These are phyloP conservation scores for Xanthoconium purpureum DNA, from an alignment of 768 basidiomycete genomes.

Conservation along the genomic window DNA sequence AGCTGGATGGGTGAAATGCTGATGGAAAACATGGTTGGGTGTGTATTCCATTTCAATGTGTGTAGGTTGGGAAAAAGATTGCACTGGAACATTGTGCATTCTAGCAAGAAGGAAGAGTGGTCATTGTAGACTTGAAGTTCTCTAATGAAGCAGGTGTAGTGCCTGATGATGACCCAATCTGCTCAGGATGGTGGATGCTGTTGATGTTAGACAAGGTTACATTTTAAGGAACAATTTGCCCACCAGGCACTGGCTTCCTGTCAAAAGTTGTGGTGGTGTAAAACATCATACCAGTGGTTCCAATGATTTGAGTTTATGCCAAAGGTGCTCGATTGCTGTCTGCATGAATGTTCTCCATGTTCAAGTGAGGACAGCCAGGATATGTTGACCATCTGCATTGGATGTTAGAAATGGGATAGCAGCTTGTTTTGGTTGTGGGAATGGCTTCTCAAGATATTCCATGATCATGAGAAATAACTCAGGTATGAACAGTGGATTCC, in stretches of 20 bases:
- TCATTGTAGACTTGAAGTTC: not conserved
- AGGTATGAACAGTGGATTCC: not conserved
- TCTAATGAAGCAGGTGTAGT: not conserved
- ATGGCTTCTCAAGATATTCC: not conserved
- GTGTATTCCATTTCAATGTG: not conserved
- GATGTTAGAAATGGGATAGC: not conserved
- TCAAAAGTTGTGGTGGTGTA: not conserved
- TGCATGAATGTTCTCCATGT: slow-evolving; percentile 1
- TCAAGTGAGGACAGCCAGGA: not conserved
- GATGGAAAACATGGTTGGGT: too few species aligned
- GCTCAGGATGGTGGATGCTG: not conserved
- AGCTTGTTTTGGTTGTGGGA: not conserved
- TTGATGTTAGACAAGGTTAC: not conserved
- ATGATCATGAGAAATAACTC: not conserved
- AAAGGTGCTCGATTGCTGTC: not conserved
- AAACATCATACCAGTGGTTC: not conserved
- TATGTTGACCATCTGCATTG: not conserved
- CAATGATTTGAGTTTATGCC: not conserved
- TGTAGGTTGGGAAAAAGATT: not conserved
- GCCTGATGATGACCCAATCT: not conserved
- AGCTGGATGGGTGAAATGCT: not conserved
- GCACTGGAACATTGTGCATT: not conserved
- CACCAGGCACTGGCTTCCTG: not conserved
- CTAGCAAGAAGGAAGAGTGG: not conserved
- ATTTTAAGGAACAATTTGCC: not conserved